Evolutionary conservation across 1,139 yeast genomes (phyloP).

Genomic region (Saccharomyces hybrid): DNA sequence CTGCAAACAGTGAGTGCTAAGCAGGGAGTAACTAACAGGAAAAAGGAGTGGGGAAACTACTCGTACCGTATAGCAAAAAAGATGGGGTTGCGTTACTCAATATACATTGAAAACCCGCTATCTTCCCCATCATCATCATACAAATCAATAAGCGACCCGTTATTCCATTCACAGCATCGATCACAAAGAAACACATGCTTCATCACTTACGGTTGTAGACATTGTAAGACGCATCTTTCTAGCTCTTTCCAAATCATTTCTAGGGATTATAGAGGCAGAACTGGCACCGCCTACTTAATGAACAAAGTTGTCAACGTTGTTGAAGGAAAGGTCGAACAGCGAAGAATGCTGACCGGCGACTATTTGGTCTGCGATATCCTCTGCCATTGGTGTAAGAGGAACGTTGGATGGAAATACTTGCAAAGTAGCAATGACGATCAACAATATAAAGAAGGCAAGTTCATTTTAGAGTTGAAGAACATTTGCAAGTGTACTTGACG

Average conservation of each 20-base stretch:
- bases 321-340: constrained; percentile 31
- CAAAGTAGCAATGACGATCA: constrained; percentile 33
- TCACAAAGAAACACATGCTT: constrained; percentile 14
- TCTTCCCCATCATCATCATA: background rate
- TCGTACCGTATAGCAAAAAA: background rate
- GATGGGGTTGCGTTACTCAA: constrained; percentile 38
- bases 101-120: constrained; percentile 29
- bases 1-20: background rate
- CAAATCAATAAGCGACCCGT: background rate
- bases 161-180: background rate
- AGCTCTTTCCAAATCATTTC: constrained; percentile 36
- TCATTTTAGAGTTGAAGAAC: constrained; percentile 36
- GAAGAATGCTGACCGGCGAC: constrained; percentile 40
- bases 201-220: constrained; percentile 36
- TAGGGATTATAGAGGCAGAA: constrained; percentile 37
- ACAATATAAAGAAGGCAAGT: constrained; percentile 39
- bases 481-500: constrained; percentile 23
- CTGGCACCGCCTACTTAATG: constrained; percentile 40
- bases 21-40: background rate
- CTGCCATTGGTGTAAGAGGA: constrained; percentile 38
- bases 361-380: constrained; percentile 37
- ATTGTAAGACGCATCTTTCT: constrained; percentile 39
- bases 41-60: background rate
- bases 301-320: constrained; percentile 35
- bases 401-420: constrained; percentile 41